Conservation (phyloP, 176 grass and related monocot genomes). For the Oryza meyeriana region DNA sequence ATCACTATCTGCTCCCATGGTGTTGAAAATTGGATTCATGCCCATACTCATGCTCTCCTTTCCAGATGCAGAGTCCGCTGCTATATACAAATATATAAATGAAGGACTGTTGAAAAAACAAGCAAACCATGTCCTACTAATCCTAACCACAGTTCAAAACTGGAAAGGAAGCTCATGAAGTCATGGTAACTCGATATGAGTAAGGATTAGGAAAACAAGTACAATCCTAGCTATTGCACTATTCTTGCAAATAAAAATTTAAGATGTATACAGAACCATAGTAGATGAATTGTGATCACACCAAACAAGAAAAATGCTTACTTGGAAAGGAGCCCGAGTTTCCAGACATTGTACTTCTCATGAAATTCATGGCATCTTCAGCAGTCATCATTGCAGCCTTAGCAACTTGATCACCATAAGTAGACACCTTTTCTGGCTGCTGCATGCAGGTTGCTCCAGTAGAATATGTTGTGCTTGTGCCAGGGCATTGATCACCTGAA, state of each 20-base stretch:
- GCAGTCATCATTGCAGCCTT: constrained; percentile 52
- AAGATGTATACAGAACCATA: not conserved
- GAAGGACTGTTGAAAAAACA: not conserved
- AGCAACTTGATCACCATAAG: constrained; percentile 32
- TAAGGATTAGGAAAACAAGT: not conserved
- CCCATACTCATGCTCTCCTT: constrained; percentile 36
- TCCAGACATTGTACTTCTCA: constrained; percentile 46
- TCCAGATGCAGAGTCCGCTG: constrained; percentile 20
- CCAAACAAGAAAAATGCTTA: constrained; percentile 21
- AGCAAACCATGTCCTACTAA: not conserved
- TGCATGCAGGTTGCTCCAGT: constrained; percentile 26
- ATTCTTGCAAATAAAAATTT: not conserved
- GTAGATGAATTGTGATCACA: not conserved
- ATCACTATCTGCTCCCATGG: constrained; percentile 42
- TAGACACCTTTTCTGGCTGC: constrained; percentile 30
- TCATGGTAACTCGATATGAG: not conserved
- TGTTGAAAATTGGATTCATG: constrained; percentile 28
- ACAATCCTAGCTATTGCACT: constrained; percentile 17
- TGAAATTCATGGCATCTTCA: constrained; percentile 58
- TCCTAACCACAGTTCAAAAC: not conserved
- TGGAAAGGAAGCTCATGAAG: not conserved
- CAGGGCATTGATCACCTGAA: constrained; percentile 68
- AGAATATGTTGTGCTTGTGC: constrained; percentile 40
- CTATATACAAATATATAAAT: not conserved
- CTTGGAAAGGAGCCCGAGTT: constrained; percentile 30